phyloP scores from a whole-genome alignment of 1,284 basidiomycete genomes.

The Fomitopsis pinicola region DNA sequence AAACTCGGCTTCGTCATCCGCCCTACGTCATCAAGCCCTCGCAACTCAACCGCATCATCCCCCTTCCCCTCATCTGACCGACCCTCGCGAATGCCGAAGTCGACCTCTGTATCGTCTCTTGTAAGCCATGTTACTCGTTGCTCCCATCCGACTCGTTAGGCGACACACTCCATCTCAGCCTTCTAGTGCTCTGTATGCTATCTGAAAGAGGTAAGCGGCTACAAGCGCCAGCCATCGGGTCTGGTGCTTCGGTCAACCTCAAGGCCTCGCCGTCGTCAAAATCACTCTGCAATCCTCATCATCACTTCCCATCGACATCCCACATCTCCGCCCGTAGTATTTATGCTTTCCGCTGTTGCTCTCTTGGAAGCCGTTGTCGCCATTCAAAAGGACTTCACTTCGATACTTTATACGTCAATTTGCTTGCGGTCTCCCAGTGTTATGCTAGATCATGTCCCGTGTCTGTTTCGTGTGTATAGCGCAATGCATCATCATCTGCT shows the following conservation, averaged over 20 bases:
- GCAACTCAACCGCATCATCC: neutral
- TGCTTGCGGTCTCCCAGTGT: neutral
- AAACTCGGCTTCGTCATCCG: neutral
- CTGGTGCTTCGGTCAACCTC: neutral
- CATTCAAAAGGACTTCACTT: neutral
- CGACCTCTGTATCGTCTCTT: neutral
- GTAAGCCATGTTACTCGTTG: neutral
- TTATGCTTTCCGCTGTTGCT: neutral
- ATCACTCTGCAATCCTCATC: neutral
- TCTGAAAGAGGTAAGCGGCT: neutral
- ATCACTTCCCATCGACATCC: neutral
- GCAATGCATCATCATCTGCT: neutral
- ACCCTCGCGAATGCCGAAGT: slow-evolving; percentile 1
- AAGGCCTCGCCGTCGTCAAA: neutral
- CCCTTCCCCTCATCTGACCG: neutral
- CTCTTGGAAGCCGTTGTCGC: neutral
- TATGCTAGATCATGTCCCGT: neutral
- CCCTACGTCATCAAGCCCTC: neutral
- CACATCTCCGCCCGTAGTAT: neutral
- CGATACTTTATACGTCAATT: neutral
- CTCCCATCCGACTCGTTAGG: slow-evolving; percentile 4
- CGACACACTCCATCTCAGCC: slow-evolving; percentile 6
- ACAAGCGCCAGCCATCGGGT: neutral
- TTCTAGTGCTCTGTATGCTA: neutral
- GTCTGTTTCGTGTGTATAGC: neutral